Percentiles rank a stretch among this genome's conserved stretches.
phyloP scores from a whole-genome alignment of 2,329 filamentous ascomycete species.

The Ploettnerulaceae sp. region DNA sequence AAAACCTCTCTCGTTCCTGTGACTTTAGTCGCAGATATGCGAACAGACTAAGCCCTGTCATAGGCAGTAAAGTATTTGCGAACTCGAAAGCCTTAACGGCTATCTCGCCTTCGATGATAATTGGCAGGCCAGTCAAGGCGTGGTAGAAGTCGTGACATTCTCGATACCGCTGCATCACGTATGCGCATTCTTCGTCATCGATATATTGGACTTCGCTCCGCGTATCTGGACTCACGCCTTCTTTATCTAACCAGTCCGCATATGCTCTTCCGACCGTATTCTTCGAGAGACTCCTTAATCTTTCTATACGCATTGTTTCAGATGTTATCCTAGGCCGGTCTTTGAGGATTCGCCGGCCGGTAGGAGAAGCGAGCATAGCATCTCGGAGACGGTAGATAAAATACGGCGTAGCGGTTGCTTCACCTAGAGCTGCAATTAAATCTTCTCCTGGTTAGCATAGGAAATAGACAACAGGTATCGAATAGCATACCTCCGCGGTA shows the following conservation, averaged over 20 bases:
- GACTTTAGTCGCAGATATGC: slow-evolving; percentile 62
- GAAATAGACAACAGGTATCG: background rate
- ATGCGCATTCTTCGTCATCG: slow-evolving; percentile 91
- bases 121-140: slow-evolving; percentile 82
- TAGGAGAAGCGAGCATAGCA: slow-evolving; percentile 80
- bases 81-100: slow-evolving; percentile 99
- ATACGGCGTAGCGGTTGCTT: slow-evolving; percentile 90
- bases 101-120: slow-evolving; percentile 91
- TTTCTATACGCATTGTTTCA: slow-evolving; percentile 54
- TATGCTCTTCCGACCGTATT: slow-evolving; percentile 79
- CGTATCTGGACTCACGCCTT: slow-evolving; percentile 90
- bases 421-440: slow-evolving; percentile 89
- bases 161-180: slow-evolving; percentile 96
- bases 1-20: slow-evolving; percentile 63
- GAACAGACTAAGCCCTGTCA: slow-evolving; percentile 84
- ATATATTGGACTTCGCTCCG: slow-evolving; percentile 80
- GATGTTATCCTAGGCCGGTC: slow-evolving; percentile 87
- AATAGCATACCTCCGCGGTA: slow-evolving; percentile 62
- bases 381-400: slow-evolving; percentile 89
- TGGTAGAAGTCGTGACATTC: slow-evolving; percentile 99
- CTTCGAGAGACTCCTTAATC: slow-evolving; percentile 65
- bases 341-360: slow-evolving; percentile 84
- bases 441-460: slow-evolving; percentile 48
- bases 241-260: slow-evolving; percentile 84
- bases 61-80: slow-evolving; percentile 86